Evolutionary conservation across 2,329 filamentous ascomycete species (phyloP), one percentile per base, ranked within the genome.

Genomic region (Trichoderma asperellum): DNA sequence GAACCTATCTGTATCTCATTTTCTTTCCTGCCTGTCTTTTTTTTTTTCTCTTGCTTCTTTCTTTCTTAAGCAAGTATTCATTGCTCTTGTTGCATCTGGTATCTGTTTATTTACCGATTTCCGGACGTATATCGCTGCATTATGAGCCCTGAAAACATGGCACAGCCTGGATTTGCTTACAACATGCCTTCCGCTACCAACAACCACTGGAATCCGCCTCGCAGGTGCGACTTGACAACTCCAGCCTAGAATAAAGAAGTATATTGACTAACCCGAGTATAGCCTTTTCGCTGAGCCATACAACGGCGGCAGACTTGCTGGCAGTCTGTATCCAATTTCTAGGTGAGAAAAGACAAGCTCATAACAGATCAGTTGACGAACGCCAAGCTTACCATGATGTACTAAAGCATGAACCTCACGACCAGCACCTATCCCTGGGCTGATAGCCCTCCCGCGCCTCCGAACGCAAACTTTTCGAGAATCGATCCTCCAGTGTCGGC

Each of bases 121-220:
- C 66, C 32, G 55, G 64, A 27, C 32, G 24, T 65, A 52, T 43
- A 53, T 29, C 24, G 24, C 63, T 64, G 69, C 75, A 77, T 74
- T 74, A 79, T 80, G 79, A 78, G 77, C 74, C 76, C 77, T 70
- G 76, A 77, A 75, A 77, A 81, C 72, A 83, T 84, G 83, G 79
- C 82, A 56, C 82, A 83, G 72, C 80, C 82, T 75, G 82, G 84
- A 66, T 80, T 83, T 80, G 79, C 81, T 71, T 86, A 85, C 78
- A 82, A 81, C 76, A 79, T 77, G 72, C 76, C 83, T 73, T 78
- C 79, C 75, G 80, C 81, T 77, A 78, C 83, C 71, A 82, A 81
- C 77, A 81, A 83, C 73, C 81, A 83, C 69, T 87, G 85, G 85
- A 81, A 82, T 72, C 76, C 83, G 72, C 79, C 82, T 73, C 84